A percentile compares a stretch with the other conserved stretches of the same genome.
Conservation (phyloP, 306 rosid genomes). For the Malus sieversii region DNA sequence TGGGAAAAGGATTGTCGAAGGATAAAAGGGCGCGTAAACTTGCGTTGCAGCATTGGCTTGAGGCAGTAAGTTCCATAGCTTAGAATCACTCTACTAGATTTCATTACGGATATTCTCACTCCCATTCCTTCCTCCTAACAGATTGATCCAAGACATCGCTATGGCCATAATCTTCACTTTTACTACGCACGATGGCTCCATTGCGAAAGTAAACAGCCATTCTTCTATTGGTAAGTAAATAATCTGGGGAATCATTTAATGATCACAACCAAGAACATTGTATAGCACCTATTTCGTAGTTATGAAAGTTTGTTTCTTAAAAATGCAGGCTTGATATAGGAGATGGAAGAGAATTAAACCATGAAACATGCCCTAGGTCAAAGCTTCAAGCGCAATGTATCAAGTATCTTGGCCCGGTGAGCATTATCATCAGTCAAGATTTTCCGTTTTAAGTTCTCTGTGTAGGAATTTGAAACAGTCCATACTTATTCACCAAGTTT, state of each 20-base stretch:
- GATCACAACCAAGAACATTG: neutral
- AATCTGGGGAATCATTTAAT: neutral
- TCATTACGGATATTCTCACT: conserved; percentile 1
- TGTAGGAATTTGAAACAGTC: neutral
- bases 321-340: conserved; percentile 79
- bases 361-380: conserved; percentile 48
- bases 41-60: conserved; percentile 91
- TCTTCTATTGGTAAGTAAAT: conserved; percentile 70
- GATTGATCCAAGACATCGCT: conserved; percentile 97
- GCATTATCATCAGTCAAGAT: conserved; percentile 19
- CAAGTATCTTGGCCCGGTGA: conserved; percentile 85
- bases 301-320: conserved; percentile 1
- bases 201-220: conserved; percentile 68
- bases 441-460: neutral
- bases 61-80: conserved; percentile 61
- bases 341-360: conserved; percentile 57
- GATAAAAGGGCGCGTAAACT: conserved; percentile 75
- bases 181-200: conserved; percentile 76
- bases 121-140: conserved; percentile 22
- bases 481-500: neutral
- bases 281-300: neutral
- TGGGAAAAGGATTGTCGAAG: conserved; percentile 82
- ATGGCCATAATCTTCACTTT: conserved; percentile 87
- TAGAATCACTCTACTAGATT: conserved; percentile 6
- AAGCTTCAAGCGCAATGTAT: conserved; percentile 82